Evolutionary conservation across 495 filamentous ascomycete species (phyloP).

Genomic region (Hamigera avellanea): DNA sequence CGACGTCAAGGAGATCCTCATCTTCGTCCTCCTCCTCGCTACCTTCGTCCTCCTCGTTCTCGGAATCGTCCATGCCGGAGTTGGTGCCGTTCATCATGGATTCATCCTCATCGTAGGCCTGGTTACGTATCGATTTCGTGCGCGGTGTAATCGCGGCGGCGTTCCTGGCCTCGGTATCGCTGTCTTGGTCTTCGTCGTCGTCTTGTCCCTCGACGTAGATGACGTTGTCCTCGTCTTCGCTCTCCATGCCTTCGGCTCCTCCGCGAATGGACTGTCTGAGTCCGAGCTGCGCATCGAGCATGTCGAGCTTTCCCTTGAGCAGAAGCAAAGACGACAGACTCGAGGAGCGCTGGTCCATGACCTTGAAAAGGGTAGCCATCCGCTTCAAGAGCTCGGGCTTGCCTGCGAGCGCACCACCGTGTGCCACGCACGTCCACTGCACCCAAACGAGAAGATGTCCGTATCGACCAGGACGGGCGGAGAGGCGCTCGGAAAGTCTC

Average conservation of each 20-base stretch:
- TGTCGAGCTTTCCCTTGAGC: constrained; percentile 88
- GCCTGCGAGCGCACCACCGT: constrained; percentile 81
- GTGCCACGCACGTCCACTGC: constrained; percentile 88
- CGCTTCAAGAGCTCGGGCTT: constrained; percentile 68
- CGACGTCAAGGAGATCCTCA: constrained; percentile 29
- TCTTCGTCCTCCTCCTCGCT: constrained; percentile 30
- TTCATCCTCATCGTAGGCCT: constrained; percentile 30
- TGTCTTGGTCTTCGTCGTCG: constrained; percentile 36
- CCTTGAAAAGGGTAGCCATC: constrained; percentile 64
- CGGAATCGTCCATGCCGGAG: constrained; percentile 21
- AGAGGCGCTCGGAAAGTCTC: constrained; percentile 76
- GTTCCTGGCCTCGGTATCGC: constrained; percentile 23
- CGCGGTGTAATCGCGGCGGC: constrained; percentile 17
- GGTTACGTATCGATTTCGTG: constrained; percentile 30
- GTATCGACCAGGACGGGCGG: constrained; percentile 77
- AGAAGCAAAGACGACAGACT: constrained; percentile 71
- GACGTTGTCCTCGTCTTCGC: constrained; percentile 63
- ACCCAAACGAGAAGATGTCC: constrained; percentile 92
- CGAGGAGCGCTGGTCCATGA: constrained; percentile 73
- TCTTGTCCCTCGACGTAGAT: constrained; percentile 80
- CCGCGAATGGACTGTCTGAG: constrained; percentile 51
- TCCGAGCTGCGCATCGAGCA: constrained; percentile 78
- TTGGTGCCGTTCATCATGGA: constrained; percentile 32
- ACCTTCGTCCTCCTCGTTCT: constrained; percentile 28
- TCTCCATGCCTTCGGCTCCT: constrained; percentile 37